phyloP scores from a whole-genome alignment of 106 monocot species.

The Posidonia australis region DNA sequence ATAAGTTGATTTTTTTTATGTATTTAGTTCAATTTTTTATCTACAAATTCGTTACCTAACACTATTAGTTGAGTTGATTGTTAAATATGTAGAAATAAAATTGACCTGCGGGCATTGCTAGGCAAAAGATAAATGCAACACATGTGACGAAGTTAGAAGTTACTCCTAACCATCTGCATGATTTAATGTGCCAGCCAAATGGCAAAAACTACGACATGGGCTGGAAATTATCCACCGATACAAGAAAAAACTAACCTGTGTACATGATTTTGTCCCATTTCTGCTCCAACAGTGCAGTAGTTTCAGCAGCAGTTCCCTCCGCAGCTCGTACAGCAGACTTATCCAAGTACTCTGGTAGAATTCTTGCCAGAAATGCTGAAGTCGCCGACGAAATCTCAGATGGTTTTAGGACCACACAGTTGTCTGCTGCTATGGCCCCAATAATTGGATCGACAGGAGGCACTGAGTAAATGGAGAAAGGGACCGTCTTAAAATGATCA shows the following conservation, averaged over 20 bases:
- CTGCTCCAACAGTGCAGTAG: constrained; percentile 29
- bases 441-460: constrained; percentile 28
- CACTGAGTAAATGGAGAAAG: constrained; percentile 15
- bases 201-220: too few species aligned
- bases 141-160: too few species aligned
- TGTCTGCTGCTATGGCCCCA: constrained; percentile 35
- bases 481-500: not conserved
- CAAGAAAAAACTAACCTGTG: constrained; percentile 15
- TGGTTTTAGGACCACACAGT: constrained; percentile 30
- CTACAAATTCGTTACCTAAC: too few species aligned
- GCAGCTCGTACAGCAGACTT: constrained; percentile 25
- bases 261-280: constrained; percentile 35
- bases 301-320: constrained; percentile 27
- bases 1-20: too few species aligned
- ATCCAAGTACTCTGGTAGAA: constrained; percentile 23
- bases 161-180: too few species aligned
- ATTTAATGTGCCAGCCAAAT: too few species aligned
- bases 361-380: constrained; percentile 14
- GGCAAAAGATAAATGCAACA: too few species aligned
- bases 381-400: constrained; percentile 33
- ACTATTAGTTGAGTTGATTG: too few species aligned
- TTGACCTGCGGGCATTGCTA: too few species aligned
- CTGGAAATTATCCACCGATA: not conserved
- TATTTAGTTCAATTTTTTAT: too few species aligned
- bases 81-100: too few species aligned